phyloP scores from a whole-genome alignment of 768 basidiomycete genomes.

The Infundibulicybe gibba region DNA sequence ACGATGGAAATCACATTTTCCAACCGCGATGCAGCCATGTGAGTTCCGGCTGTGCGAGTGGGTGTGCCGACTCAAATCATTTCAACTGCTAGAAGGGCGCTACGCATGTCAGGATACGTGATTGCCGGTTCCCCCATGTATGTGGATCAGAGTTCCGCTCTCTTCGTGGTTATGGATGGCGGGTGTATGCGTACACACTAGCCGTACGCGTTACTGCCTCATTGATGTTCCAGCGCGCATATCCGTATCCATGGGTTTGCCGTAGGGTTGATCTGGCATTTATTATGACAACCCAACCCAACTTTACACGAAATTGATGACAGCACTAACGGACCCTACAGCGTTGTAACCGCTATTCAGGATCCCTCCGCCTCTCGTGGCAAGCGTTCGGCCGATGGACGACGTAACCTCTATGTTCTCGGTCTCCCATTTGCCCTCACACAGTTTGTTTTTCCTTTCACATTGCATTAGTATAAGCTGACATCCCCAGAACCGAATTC shows the following conservation, averaged over 20 bases:
- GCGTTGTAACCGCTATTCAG: slow-evolving; percentile 33
- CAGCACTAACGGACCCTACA: slow-evolving; percentile 10
- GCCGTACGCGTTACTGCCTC: slow-evolving; percentile 12
- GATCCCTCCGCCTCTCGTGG: slow-evolving; percentile 17
- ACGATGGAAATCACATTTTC: slow-evolving; percentile 51
- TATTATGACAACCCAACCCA: no score
- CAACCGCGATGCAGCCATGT: slow-evolving; percentile 53
- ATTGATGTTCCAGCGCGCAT: background rate
- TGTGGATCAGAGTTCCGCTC: slow-evolving; percentile 19
- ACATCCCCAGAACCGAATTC: slow-evolving; percentile 46
- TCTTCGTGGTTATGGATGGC: slow-evolving; percentile 1
- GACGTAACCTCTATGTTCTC: slow-evolving; percentile 82
- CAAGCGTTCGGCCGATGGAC: slow-evolving; percentile 38
- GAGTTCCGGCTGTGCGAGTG: slow-evolving; percentile 11
- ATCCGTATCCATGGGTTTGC: background rate
- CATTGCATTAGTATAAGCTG: background rate
- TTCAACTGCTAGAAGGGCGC: slow-evolving; percentile 46
- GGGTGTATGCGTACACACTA: slow-evolving; percentile 16
- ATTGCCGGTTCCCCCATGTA: slow-evolving; percentile 54
- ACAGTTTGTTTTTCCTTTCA: slow-evolving; percentile 43
- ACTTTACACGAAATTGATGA: no score
- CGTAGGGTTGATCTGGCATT: no score
- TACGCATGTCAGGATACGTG: slow-evolving; percentile 64
- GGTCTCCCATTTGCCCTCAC: slow-evolving; percentile 80
- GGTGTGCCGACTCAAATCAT: background rate